Evolutionary conservation across 192 early-diverging fungal species (phyloP).

Genomic region (Umbelopsis ramanniana): DNA sequence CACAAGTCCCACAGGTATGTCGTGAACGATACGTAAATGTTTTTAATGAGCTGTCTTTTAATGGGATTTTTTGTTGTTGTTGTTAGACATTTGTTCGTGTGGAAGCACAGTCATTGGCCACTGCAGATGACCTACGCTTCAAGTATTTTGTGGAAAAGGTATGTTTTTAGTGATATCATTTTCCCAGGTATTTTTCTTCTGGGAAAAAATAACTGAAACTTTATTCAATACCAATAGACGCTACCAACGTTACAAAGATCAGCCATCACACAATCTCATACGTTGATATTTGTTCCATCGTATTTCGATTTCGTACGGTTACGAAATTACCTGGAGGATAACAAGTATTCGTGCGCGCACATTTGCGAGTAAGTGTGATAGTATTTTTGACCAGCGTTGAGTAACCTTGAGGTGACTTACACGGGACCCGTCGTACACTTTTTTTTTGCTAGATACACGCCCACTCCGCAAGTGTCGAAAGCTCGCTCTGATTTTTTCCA

Average conservation of each 20-base stretch:
- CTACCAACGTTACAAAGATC: conserved; percentile 63
- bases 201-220: background rate
- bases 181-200: background rate
- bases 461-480: conserved; percentile 72
- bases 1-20: conserved; percentile 73
- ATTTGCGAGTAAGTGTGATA: conserved; percentile 75
- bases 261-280: conserved; percentile 60
- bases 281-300: conserved; percentile 85
- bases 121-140: conserved; percentile 82
- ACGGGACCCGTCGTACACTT: conserved; percentile 5
- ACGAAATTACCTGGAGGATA: conserved; percentile 84
- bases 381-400: background rate
- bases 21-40: background rate
- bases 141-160: conserved; percentile 79
- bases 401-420: background rate
- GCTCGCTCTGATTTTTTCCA: conserved; percentile 81
- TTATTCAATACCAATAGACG: conserved; percentile 41
- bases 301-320: conserved; percentile 98
- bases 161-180: conserved; percentile 3
- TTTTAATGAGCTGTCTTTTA: background rate
- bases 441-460: conserved; percentile 69
- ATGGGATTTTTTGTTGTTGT: background rate
- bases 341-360: conserved; percentile 72
- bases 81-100: conserved; percentile 74
- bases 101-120: conserved; percentile 56